Percentiles rank a stretch among this genome's conserved stretches.
Conservation (phyloP, 192 early-diverging fungal genomes). For the Linderina pennispora region DNA sequence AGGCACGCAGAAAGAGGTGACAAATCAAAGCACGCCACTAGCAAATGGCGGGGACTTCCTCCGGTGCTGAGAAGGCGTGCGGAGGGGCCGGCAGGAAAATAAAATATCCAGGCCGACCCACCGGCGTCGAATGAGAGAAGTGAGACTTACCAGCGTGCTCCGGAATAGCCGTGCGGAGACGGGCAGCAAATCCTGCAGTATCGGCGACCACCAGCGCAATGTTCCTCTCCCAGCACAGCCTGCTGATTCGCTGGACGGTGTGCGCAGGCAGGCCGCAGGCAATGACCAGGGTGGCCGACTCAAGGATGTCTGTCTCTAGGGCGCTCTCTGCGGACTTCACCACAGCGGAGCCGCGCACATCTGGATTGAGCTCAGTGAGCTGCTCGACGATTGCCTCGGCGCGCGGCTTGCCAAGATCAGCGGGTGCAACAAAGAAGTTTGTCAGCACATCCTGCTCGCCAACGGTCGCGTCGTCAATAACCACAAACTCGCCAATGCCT, state of each 20-base stretch:
- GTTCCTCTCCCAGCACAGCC: constrained; percentile 53
- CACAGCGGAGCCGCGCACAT: constrained; percentile 61
- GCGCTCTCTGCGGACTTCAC: constrained; percentile 54
- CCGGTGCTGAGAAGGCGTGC: no score
- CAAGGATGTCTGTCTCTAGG: constrained; percentile 62
- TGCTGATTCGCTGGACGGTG: constrained; percentile 51
- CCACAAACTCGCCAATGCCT: constrained; percentile 87
- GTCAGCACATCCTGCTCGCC: constrained; percentile 64
- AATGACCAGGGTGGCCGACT: constrained; percentile 64
- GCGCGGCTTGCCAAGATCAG: constrained; percentile 57
- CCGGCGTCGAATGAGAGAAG: no score
- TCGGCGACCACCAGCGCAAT: constrained; percentile 67
- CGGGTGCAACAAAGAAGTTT: constrained; percentile 88
- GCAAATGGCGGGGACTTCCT: no score
- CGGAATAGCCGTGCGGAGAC: constrained; percentile 58
- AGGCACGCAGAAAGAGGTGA: no score
- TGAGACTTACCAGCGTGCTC: constrained; percentile 75
- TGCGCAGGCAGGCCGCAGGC: constrained; percentile 56
- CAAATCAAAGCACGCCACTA: no score
- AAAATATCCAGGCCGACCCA: no score
- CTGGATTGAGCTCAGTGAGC: constrained; percentile 84
- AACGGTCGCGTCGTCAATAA: constrained; percentile 72
- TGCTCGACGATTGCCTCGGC: constrained; percentile 57
- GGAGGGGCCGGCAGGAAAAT: no score
- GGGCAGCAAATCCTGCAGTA: constrained; percentile 72